Evolutionary conservation across 1,284 basidiomycete species (phyloP).

Genomic region (Malassezia pachydermatis): DNA sequence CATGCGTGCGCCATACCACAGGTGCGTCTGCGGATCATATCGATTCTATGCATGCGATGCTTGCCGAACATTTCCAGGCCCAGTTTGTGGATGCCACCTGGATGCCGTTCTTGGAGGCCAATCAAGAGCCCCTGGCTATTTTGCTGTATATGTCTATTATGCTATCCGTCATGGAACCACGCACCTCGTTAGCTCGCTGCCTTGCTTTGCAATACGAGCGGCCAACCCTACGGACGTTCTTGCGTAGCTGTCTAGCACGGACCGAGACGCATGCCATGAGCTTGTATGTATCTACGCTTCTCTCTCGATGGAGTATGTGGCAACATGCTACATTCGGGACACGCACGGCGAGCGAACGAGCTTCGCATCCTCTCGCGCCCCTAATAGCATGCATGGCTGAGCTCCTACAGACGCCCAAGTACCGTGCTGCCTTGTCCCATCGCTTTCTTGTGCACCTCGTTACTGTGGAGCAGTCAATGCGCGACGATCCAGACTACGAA

Average conservation of each 20-base stretch:
- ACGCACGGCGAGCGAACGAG: neutral
- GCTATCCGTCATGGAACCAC: neutral
- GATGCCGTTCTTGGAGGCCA: neutral
- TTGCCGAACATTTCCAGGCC: neutral
- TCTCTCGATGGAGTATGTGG: neutral
- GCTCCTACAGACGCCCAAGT: neutral
- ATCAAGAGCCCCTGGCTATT: neutral
- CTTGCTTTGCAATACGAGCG: neutral
- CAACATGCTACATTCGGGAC: slow-evolving; percentile 1
- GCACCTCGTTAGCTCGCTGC: neutral
- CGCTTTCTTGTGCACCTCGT: slow-evolving; percentile 1
- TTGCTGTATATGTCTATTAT: neutral
- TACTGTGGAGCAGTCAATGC: slow-evolving; percentile 3
- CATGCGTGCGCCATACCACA: neutral
- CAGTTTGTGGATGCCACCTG: neutral
- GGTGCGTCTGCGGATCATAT: neutral
- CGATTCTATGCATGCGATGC: neutral
- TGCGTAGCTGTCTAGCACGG: too few species aligned
- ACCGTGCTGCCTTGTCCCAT: neutral
- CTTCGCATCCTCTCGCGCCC: neutral
- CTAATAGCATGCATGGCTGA: neutral
- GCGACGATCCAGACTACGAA: slow-evolving; percentile 2
- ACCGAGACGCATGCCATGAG: too few species aligned
- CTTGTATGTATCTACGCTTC: neutral
- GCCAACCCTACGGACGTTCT: too few species aligned